Evolutionary conservation across 345 rosid species (phyloP), one percentile per base, ranked within the genome.

Genomic region (Populus ilicifolia): DNA sequence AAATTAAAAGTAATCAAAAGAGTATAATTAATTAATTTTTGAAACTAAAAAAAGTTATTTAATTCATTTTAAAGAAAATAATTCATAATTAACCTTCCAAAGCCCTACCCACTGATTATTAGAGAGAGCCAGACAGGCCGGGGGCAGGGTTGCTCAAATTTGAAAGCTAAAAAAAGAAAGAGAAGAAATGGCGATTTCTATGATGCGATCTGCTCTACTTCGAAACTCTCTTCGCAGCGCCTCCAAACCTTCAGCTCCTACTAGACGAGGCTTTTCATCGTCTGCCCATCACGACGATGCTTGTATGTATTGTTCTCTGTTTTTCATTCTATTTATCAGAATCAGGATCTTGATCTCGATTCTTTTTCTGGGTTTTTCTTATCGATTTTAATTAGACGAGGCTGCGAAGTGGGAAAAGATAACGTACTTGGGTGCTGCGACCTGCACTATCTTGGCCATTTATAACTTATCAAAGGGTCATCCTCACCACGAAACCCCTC

Each of bases 391-490:
- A 1, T 67, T 81, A 93, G 99, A 80, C 78, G 99, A 93, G 84
- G 87, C 92, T 8, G 96, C 90, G 0, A 96, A 96, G 41, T 96
- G 99, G 99, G 92, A 93, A 93, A 93, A 90, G 90, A 93, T 96
- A 62, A 89, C 98, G 0, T 90, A 90, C 79, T 20, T 88, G 25
- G 99, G 96, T 21, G 84, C 88, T 70, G 91, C 82, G 62, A 33
- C 89, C 5, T 96, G 99, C 89, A 86, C 89, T n/a, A 54, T 77
- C 33, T 64, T 96, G 70, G 90, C 91, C 0, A 18, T 73, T 64
- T 86, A 80, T 75, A 82, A 67, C 76, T 87, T 96, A 69, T 92
- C 98, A 27, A 89, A 88, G 85, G 99, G 99, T n/a, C 99, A 96
- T 83, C 89, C 78, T 69, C 99, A 96, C 87, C 20, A 71, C 35